Percentiles rank a stretch among this genome's conserved stretches.
Evolutionary conservation across 257 asterid species (phyloP).

Genomic region (Asclepias syriaca): DNA sequence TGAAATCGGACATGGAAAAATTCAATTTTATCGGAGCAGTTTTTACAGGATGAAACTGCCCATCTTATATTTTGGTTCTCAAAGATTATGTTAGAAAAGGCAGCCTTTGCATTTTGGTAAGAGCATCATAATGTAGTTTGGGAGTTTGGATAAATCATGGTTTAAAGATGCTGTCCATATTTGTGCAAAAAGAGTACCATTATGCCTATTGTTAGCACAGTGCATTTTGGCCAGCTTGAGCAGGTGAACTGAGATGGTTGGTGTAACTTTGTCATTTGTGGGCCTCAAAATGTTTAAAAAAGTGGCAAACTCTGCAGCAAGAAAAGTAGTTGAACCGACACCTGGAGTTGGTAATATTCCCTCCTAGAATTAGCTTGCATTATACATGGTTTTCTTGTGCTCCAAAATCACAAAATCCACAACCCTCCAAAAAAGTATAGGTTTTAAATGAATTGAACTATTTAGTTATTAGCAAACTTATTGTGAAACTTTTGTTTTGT

Average conservation of each 20-base stretch:
- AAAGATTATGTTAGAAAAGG: neutral
- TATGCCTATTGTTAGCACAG: neutral
- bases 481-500: too few species aligned
- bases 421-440: too few species aligned
- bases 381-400: too few species aligned
- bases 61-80: neutral
- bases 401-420: too few species aligned
- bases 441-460: too few species aligned
- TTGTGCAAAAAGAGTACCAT: too few species aligned
- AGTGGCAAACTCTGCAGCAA: neutral
- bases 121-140: neutral
- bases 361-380: neutral
- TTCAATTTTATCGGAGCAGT: neutral
- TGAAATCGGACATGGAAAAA: neutral
- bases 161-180: too few species aligned
- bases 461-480: too few species aligned
- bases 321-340: conserved; percentile 1
- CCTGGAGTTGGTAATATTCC: neutral
- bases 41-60: neutral
- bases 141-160: too few species aligned
- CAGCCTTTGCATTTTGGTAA: neutral
- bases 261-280: neutral
- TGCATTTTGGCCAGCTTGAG: neutral
- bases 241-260: neutral
- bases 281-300: neutral